Evolutionary conservation across 208 protist species (phyloP).

Genomic region (Acanthamoeba sp.): DNA sequence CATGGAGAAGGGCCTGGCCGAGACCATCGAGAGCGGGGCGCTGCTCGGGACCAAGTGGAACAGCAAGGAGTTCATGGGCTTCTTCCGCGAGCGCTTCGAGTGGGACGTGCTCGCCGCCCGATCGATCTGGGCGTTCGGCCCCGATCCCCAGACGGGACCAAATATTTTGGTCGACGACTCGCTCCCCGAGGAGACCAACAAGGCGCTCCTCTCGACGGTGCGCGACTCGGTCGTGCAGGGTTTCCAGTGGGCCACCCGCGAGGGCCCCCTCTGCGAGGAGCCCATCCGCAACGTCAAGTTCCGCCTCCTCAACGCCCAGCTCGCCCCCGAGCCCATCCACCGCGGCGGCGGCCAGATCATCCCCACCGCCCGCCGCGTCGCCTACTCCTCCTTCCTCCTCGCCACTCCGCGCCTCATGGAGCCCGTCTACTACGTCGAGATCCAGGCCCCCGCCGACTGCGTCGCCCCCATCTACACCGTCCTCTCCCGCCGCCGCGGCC

Average conservation of each 20-base stretch:
- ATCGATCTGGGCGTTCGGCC: constrained; percentile 95
- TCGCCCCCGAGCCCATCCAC: constrained; percentile 89
- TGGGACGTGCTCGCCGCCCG: constrained; percentile 97
- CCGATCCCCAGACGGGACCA: constrained; percentile 90
- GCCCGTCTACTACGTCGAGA: constrained; percentile 97
- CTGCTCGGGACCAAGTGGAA: constrained; percentile 78
- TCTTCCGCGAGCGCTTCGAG: constrained; percentile 92
- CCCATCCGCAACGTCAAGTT: constrained; percentile 95
- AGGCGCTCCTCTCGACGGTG: constrained; percentile 82
- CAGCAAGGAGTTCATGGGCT: constrained; percentile 81
- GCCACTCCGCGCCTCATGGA: constrained; percentile 97
- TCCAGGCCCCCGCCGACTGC: constrained; percentile 93
- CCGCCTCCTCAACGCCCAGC: constrained; percentile 90
- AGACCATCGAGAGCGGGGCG: constrained; percentile 90
- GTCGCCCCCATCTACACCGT: constrained; percentile 91
- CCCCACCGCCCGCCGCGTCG: constrained; percentile 93
- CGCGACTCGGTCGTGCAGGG: constrained; percentile 91
- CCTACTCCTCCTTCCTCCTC: constrained; percentile 96
- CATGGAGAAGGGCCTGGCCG: constrained; percentile 92
- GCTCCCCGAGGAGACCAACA: constrained; percentile 90
- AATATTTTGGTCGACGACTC: constrained; percentile 98
- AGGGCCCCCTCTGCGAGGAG: constrained; percentile 98
- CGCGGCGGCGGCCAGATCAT: constrained; percentile 92
- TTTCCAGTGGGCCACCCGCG: constrained; percentile 95
- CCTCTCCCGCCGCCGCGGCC: constrained; percentile 90